phyloP scores from a whole-genome alignment of 2,329 filamentous ascomycete species.

The Apiospora aurea region DNA sequence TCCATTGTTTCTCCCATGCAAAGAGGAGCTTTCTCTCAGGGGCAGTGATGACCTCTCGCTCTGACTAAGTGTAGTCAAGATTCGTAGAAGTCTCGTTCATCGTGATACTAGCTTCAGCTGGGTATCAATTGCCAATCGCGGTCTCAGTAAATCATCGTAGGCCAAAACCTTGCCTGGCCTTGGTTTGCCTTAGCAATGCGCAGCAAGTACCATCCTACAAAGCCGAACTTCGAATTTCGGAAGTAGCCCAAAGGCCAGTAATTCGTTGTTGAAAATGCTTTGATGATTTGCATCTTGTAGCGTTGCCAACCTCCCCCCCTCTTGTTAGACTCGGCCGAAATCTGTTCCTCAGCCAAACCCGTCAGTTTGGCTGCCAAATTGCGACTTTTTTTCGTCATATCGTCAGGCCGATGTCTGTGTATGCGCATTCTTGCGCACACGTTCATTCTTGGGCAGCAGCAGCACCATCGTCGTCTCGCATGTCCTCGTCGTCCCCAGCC shows the following conservation, averaged over 20 bases:
- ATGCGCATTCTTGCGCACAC: not conserved
- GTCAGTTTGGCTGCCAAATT: not conserved
- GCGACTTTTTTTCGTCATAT: not conserved
- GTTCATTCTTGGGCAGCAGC: conserved; percentile 11
- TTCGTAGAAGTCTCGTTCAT: not conserved
- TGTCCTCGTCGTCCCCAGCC: conserved; percentile 66
- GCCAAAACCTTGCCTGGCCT: not conserved
- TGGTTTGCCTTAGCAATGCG: not conserved
- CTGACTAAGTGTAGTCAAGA: not conserved
- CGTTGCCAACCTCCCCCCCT: not conserved
- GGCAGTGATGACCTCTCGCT: not conserved
- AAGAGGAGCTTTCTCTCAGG: not conserved
- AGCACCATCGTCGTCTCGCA: conserved; percentile 48
- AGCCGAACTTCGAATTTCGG: not conserved
- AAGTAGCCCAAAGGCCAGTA: not conserved
- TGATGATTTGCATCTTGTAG: not conserved
- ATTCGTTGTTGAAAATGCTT: not conserved
- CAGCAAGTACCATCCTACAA: not conserved
- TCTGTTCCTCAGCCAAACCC: not conserved
- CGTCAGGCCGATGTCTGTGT: not conserved
- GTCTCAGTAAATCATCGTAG: not conserved
- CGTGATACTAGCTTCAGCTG: not conserved
- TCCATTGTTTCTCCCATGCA: not conserved
- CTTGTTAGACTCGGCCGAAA: not conserved
- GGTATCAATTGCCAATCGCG: not conserved